phyloP scores from a whole-genome alignment of 148 eudicot species.

The Polygonum aviculare region DNA sequence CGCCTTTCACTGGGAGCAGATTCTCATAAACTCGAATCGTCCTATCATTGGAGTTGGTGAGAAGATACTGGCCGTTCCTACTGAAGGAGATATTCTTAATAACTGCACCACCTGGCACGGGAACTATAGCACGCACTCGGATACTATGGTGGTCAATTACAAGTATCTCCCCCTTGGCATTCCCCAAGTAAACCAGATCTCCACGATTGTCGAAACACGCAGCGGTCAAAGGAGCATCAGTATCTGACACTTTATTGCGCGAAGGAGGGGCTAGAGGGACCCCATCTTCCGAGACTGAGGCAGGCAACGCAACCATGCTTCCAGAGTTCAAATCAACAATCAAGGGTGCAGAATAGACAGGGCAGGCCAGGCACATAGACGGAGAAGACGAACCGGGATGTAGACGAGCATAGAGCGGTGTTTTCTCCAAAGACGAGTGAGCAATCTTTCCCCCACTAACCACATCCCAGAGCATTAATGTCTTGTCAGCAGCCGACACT shows the following conservation, averaged over 20 bases:
- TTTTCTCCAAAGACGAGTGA: constrained; percentile 48
- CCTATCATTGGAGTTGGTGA: constrained; percentile 90
- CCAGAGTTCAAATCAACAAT: constrained; percentile 57
- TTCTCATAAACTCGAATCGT: constrained; percentile 87
- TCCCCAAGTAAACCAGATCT: constrained; percentile 88
- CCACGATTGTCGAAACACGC: constrained; percentile 92
- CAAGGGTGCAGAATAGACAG: constrained; percentile 80
- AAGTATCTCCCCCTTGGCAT: constrained; percentile 89
- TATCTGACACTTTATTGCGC: constrained; percentile 69
- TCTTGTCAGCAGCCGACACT: constrained; percentile 82
- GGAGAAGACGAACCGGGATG: constrained; percentile 80
- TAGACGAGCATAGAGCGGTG: constrained; percentile 73
- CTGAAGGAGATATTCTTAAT: constrained; percentile 74
- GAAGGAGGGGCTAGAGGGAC: constrained; percentile 41
- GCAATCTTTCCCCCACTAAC: constrained; percentile 67
- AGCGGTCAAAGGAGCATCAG: constrained; percentile 65
- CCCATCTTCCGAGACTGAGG: constrained; percentile 47
- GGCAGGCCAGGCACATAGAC: constrained; percentile 72
- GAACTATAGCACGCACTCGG: constrained; percentile 50
- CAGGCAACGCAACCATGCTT: constrained; percentile 54
- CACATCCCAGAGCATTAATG: constrained; percentile 89
- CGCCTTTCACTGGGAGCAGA: constrained; percentile 54
- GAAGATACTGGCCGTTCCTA: constrained; percentile 73
- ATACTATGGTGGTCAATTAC: constrained; percentile 48
- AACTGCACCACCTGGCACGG: constrained; percentile 60